A percentile compares a stretch with the other conserved stretches of the same genome.
Conservation (phyloP, 306 rosid species). For the Potentilla sterilis region DNA sequence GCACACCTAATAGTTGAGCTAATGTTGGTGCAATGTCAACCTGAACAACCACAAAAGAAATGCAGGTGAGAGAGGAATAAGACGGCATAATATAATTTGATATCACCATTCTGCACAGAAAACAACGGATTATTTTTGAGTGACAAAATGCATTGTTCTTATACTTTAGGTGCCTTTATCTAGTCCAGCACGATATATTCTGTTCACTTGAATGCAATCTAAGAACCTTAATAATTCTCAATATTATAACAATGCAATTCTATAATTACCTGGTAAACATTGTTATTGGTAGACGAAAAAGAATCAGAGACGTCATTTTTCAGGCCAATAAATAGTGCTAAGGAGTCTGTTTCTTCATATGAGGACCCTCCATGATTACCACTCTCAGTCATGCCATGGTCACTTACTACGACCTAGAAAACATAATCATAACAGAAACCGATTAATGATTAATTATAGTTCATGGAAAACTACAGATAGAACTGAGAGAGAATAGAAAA, state of each 20-base stretch:
- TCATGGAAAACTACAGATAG: slow-evolving; percentile 10
- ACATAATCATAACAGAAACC: slow-evolving; percentile 21
- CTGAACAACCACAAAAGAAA: slow-evolving; percentile 39
- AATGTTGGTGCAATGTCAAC: slow-evolving; percentile 86
- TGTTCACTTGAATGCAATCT: background rate
- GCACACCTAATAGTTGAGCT: slow-evolving; percentile 84
- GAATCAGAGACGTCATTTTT: slow-evolving; percentile 38
- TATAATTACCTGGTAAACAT: slow-evolving; percentile 64
- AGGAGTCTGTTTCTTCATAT: slow-evolving; percentile 80
- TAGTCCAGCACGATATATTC: background rate
- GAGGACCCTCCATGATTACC: slow-evolving; percentile 98
- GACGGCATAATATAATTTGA: background rate
- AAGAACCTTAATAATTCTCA: background rate
- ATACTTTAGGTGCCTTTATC: background rate
- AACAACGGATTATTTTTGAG: background rate
- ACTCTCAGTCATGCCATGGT: slow-evolving; percentile 94
- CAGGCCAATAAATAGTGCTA: slow-evolving; percentile 69
- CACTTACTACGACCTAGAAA: slow-evolving; percentile 73
- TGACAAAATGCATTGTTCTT: background rate
- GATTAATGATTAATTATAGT: background rate
- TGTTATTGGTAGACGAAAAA: slow-evolving; percentile 33
- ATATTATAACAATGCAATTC: background rate
- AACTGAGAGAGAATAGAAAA: slow-evolving; percentile 15
- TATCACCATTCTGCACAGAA: slow-evolving; percentile 2
- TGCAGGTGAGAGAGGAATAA: slow-evolving; percentile 20